Evolutionary conservation across 176 grass and related monocot species (phyloP), one percentile per base, ranked within the genome.

Genomic region (Paspalum notatum): DNA sequence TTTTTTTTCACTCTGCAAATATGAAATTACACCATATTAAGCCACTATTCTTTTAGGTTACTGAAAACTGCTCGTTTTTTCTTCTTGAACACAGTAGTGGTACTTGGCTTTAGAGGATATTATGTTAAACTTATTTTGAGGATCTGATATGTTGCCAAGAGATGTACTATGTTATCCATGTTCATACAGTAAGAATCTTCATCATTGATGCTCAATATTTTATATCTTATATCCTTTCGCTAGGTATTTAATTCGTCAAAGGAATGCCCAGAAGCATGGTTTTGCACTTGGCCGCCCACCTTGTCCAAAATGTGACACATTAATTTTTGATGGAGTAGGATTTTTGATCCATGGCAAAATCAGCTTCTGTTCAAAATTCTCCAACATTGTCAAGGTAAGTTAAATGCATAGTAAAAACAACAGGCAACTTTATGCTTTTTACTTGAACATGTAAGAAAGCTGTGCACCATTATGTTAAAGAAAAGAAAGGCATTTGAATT

Each of bases 341-440:
- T 88, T 92, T 68, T 91, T 98, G 83, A 77, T 98, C 65, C 83
- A 92, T 2, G 92, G 95, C 26, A 98, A 94, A 92, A 70, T 78
- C 59, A 82, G 74, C 51, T 94, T 94, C 77, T 94, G 78, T 80
- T 87, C 86, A 38, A 98, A 94, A 87, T 89, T 92, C 91, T 94
- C 81, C 13, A 94, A 78, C 74, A 79, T 94, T 56, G 85, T 92
- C 78, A 98, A 92, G 95, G 92, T 92, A 83, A 67, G 72, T 64
- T 57, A 41, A 61, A 66, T 77, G 11, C n/a, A 38, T 57, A 76
- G 50, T 69, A 27, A 63, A 55, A 43, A n/a, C 46, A 11, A 49
- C 55, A 37, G 62, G 37, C 56, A 60, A 60, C 12, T 60, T 13
- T 60, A 60, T 60, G 57, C 4, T 60, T 60, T 5, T 26, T 26